Base-by-base conservation (phyloP, 2,329 filamentous ascomycete genomes). In the Penicillium frequentans region DNA sequence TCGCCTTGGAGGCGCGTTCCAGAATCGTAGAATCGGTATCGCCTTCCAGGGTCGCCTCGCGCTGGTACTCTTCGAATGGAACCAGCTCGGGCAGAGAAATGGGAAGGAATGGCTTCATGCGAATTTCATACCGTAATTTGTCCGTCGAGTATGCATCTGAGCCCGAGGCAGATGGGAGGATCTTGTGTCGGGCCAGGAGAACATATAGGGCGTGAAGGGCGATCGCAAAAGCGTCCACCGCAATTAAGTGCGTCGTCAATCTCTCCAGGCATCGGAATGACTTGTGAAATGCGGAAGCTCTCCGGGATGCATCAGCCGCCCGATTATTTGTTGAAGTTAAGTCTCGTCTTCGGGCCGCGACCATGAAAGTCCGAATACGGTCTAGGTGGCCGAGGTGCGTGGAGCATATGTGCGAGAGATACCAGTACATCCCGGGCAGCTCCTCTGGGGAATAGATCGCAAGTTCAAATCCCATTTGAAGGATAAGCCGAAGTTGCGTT, bases 401-500 rank as follows among this genome's bases (percentile, higher is more conserved):
- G 70, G 87, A 84, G 68, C 89, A 80, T 57, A 96, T 77, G 76
- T 90, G 85, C 64, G 90, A 85, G 61, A 96, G 78, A 72, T 96
- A 92, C 86, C 90, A 95, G 73, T 98, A 98, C 90, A 97, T 96
- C 24, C 86, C 87, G 0, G 87, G 84, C 10, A 95, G 81, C 73
- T 99, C 95, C 71, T 96, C 89, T 0, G 86, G 82, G 52, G 93
- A 87, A 73, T 98, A 98, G 10, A 96, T 85, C 44, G 93, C 88
- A 13, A 97, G 86, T 74, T 99, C 95, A 72, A 99, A 98, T 13
- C 96, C 95, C 31, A 97, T 85, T 69, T 97, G 90, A 16, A 97
- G 82, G 46, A 96, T 88, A 80, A 87, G 89, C 70, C 93, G 89
- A 82, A 97, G 91, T 68, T 93, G 86, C 29, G 84, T 85, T n/a